Evolutionary conservation across 805 yeast genomes (phyloP).

Genomic region (Blastobotrys attinorum): DNA sequence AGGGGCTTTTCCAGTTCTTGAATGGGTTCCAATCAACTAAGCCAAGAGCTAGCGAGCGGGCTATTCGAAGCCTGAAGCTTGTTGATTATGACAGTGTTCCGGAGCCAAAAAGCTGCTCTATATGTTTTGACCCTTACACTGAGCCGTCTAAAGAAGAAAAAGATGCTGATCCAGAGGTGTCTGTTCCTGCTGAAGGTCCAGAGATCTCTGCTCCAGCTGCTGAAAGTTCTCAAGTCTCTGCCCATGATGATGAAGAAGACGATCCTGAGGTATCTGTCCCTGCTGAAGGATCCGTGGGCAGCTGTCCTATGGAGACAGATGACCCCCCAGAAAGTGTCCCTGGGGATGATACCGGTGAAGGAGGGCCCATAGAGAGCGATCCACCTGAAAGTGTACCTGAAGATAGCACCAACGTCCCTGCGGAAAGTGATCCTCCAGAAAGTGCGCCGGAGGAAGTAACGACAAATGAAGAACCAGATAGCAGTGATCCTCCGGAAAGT

Average conservation of each 20-base stretch:
- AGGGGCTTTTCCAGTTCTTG: neutral
- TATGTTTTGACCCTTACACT: constrained; percentile 36
- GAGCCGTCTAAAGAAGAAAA: neutral
- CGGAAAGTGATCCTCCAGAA: constrained; percentile 8
- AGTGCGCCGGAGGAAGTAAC: neutral
- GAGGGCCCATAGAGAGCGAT: no score
- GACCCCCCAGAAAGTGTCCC: constrained; percentile 5
- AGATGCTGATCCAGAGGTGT: constrained; percentile 4
- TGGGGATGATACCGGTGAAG: constrained; percentile 2
- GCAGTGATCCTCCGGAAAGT: constrained; percentile 11
- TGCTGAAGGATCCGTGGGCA: no score
- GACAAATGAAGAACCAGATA: constrained; percentile 1
- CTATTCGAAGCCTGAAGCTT: constrained; percentile 27
- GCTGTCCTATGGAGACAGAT: constrained; percentile 1
- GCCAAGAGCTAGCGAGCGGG: constrained; percentile 21
- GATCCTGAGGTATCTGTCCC: constrained; percentile 1
- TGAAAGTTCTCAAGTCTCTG: no score
- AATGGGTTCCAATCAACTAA: constrained; percentile 2
- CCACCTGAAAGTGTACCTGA: constrained; percentile 1
- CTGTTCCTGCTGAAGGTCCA: neutral
- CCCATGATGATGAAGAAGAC: neutral
- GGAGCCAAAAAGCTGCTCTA: constrained; percentile 32
- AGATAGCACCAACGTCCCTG: no score
- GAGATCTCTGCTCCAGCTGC: no score
- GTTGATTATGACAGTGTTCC: constrained; percentile 26